Percentiles rank a stretch among this genome's conserved stretches.
phyloP scores from a whole-genome alignment of 495 filamentous ascomycete genomes.

The Hyphodiscus hymeniophilus region DNA sequence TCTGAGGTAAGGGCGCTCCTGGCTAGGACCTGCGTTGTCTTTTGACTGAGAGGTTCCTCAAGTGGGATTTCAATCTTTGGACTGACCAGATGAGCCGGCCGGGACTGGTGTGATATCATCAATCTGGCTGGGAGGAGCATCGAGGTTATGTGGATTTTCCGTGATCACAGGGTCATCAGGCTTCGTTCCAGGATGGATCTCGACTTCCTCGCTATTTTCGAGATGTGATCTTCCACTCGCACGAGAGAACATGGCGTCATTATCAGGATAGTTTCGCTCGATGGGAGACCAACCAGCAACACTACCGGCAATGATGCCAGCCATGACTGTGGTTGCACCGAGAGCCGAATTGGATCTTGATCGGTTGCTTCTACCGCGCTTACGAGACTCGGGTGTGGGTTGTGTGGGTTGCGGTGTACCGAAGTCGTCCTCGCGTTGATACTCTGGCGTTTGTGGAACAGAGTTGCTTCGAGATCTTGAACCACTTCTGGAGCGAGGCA shows the following conservation, averaged over 20 bases:
- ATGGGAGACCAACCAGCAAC: conserved; percentile 85
- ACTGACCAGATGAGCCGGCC: neutral
- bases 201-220: conserved; percentile 42
- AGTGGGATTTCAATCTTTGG: neutral
- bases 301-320: conserved; percentile 79
- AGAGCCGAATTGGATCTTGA: conserved; percentile 84
- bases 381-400: conserved; percentile 67
- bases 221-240: conserved; percentile 35
- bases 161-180: conserved; percentile 45
- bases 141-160: conserved; percentile 33
- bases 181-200: conserved; percentile 17
- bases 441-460: conserved; percentile 61
- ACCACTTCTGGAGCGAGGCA: conserved; percentile 64
- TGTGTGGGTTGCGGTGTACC: conserved; percentile 38
- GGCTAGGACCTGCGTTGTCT: neutral
- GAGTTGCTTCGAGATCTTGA: conserved; percentile 68
- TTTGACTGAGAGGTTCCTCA: neutral
- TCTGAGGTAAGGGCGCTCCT: too few relatives aligned
- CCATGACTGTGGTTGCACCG: conserved; percentile 77
- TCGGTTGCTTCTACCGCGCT: conserved; percentile 55
- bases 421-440: conserved; percentile 29
- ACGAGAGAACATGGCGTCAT: conserved; percentile 42
- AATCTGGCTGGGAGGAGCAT: conserved; percentile 51
- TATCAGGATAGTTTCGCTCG: conserved; percentile 45
- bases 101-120: conserved; percentile 11